Evolutionary conservation across 257 asterid genomes (phyloP).

Genomic region (Penstemon davidsonii): DNA sequence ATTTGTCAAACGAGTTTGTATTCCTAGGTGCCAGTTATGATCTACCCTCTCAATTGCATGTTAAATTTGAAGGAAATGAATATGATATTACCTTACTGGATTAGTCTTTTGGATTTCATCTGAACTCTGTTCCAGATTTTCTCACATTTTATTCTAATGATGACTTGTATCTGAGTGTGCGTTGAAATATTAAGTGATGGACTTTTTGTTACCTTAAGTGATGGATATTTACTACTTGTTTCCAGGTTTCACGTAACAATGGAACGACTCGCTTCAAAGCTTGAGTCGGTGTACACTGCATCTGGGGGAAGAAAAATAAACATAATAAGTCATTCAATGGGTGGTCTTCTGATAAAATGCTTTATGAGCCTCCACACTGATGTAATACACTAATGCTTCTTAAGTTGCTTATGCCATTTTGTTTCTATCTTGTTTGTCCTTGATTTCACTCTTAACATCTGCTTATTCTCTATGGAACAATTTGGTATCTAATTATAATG

Average conservation of each 20-base stretch:
- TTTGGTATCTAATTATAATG: slow-evolving; percentile 24
- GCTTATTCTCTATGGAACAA: slow-evolving; percentile 7
- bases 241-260: slow-evolving; percentile 75
- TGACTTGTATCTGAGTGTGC: slow-evolving; percentile 2
- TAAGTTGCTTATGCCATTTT: slow-evolving; percentile 9
- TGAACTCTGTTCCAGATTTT: not conserved
- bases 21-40: not conserved
- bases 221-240: not conserved
- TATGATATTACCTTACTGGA: not conserved
- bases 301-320: slow-evolving; percentile 92
- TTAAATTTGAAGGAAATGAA: not conserved
- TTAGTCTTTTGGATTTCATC: not conserved
- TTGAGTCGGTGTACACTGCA: slow-evolving; percentile 74
- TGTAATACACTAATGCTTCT: slow-evolving; percentile 48
- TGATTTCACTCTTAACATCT: slow-evolving; percentile 18
- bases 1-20: not conserved
- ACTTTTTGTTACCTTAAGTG: not conserved
- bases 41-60: not conserved
- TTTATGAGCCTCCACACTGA: slow-evolving; percentile 81
- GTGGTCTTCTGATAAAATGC: slow-evolving; percentile 92
- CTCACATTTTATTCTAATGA: not conserved
- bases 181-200: not conserved
- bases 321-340: slow-evolving; percentile 94
- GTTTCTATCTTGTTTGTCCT: slow-evolving; percentile 16
- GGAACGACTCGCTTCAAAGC: slow-evolving; percentile 70